phyloP scores from a whole-genome alignment of 2,329 filamentous ascomycete species.

The Xylariaceae sp. region DNA sequence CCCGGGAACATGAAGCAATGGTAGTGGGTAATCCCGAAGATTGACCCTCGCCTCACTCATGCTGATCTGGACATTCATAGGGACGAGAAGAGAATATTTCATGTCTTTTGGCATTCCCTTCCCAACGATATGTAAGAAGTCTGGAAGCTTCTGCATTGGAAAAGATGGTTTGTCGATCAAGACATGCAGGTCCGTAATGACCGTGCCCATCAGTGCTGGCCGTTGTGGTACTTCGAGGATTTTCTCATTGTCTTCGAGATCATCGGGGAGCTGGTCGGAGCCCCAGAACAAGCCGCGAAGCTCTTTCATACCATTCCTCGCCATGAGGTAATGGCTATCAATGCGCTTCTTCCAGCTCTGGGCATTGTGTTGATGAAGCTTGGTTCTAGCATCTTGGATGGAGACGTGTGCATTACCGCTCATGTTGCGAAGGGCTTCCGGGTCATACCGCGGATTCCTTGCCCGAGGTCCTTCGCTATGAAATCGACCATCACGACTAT shows the following conservation, averaged over 20 bases:
- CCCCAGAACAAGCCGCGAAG: conserved; percentile 82
- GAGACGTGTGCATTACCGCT: conserved; percentile 73
- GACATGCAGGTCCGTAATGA: conserved; percentile 84
- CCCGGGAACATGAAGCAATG: conserved; percentile 85
- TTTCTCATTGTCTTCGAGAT: conserved; percentile 79
- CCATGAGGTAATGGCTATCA: conserved; percentile 70
- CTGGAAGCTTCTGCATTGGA: conserved; percentile 75
- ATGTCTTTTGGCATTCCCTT: conserved; percentile 95
- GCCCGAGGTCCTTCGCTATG: conserved; percentile 42
- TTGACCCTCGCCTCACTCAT: conserved; percentile 89
- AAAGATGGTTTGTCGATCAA: conserved; percentile 92
- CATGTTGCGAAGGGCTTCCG: conserved; percentile 71
- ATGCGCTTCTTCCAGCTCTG: conserved; percentile 93
- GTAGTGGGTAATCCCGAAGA: conserved; percentile 90
- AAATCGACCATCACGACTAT: conserved; percentile 33
- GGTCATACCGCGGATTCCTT: conserved; percentile 71
- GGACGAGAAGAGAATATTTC: conserved; percentile 85
- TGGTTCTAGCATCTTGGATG: conserved; percentile 74
- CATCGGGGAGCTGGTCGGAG: conserved; percentile 76
- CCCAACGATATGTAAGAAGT: conserved; percentile 86
- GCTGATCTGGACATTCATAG: conserved; percentile 84
- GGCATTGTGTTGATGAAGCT: conserved; percentile 78
- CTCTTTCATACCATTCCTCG: conserved; percentile 75
- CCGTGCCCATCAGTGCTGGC: conserved; percentile 77
- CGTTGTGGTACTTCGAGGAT: conserved; percentile 85